A percentile compares a stretch with the other conserved stretches of the same genome.
These are phyloP conservation scores for Gorgonomyces haynaldii DNA, from an alignment of 192 early-diverging fungal species.

Conservation along the genomic window DNA sequence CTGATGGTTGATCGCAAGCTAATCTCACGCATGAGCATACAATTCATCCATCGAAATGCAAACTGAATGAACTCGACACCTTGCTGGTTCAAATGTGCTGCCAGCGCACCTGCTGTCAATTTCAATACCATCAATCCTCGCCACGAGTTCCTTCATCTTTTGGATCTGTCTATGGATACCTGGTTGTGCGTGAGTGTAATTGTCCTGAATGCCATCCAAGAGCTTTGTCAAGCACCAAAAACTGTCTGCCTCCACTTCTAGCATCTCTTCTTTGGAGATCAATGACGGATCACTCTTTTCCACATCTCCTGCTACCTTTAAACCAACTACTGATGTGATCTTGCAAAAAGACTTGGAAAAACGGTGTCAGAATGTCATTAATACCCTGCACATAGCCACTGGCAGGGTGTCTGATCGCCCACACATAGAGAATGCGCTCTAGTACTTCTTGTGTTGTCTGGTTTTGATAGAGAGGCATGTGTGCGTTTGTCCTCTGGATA, in stretches of 20 bases:
- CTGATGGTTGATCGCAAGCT: constrained; percentile 75
- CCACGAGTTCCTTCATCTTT: constrained; percentile 81
- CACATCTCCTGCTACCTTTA: constrained; percentile 24
- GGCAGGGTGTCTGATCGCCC: constrained; percentile 97
- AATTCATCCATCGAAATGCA: constrained; percentile 99
- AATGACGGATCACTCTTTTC: constrained; percentile 23
- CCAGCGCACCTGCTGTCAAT: constrained; percentile 45
- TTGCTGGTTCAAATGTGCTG: constrained; percentile 71
- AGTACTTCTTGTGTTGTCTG: constrained; percentile 74
- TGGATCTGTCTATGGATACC: constrained; percentile 88
- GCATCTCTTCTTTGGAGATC: constrained; percentile 40
- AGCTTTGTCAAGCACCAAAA: constrained; percentile 97
- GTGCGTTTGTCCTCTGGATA: constrained; percentile 80
- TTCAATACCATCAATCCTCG: constrained; percentile 71
- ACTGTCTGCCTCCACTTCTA: constrained; percentile 80
- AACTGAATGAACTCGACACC: constrained; percentile 97
- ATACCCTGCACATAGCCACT: constrained; percentile 98
- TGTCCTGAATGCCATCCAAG: constrained; percentile 97
- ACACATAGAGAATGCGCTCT: constrained; percentile 87
- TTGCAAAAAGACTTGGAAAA: constrained; percentile 84
- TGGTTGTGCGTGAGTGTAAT: constrained; percentile 94
- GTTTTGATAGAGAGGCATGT: constrained; percentile 73
- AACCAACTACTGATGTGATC: constrained; percentile 46
- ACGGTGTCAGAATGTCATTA: constrained; percentile 94
- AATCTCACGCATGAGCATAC: constrained; percentile 93